phyloP scores from a whole-genome alignment of 140 eudicot genomes.

The Senecio squalidus region DNA sequence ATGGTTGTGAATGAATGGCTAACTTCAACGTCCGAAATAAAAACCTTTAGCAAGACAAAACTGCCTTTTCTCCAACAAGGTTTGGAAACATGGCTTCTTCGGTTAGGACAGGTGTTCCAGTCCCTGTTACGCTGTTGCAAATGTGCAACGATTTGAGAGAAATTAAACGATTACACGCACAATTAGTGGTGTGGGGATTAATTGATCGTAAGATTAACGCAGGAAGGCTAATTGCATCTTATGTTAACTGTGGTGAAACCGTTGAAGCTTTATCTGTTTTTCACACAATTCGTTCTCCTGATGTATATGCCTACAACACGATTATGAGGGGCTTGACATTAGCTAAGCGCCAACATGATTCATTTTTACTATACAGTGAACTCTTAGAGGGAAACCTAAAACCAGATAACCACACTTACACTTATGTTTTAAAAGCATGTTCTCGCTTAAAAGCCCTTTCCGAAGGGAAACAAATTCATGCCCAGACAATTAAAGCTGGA shows the following conservation, averaged over 20 bases:
- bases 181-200: slow-evolving; percentile 29
- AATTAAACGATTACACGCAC: slow-evolving; percentile 32
- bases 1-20: slow-evolving; percentile 22
- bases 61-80: background rate
- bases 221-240: slow-evolving; percentile 38
- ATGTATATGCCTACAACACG: slow-evolving; percentile 39
- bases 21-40: slow-evolving; percentile 12
- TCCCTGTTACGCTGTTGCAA: slow-evolving; percentile 23
- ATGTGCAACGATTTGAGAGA: slow-evolving; percentile 28
- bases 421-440: slow-evolving; percentile 47
- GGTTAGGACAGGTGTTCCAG: slow-evolving; percentile 12
- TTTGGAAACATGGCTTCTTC: slow-evolving; percentile 16
- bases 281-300: slow-evolving; percentile 25
- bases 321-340: slow-evolving; percentile 39
- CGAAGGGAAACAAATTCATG: slow-evolving; percentile 51
- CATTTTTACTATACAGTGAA: slow-evolving; percentile 27
- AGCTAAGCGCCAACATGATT: slow-evolving; percentile 21
- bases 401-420: slow-evolving; percentile 43
- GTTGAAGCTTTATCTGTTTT: slow-evolving; percentile 36
- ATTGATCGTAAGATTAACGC: slow-evolving; percentile 27
- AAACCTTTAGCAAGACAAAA: background rate
- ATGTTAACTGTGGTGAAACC: slow-evolving; percentile 18
- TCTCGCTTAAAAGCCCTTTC: slow-evolving; percentile 33
- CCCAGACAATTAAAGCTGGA: slow-evolving; percentile 41
- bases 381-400: slow-evolving; percentile 22